A percentile compares a stretch with the other conserved stretches of the same genome.
These are phyloP conservation scores for Populus hybrid DNA, from an alignment of 441 rosid genomes.

Conservation along the genomic window DNA sequence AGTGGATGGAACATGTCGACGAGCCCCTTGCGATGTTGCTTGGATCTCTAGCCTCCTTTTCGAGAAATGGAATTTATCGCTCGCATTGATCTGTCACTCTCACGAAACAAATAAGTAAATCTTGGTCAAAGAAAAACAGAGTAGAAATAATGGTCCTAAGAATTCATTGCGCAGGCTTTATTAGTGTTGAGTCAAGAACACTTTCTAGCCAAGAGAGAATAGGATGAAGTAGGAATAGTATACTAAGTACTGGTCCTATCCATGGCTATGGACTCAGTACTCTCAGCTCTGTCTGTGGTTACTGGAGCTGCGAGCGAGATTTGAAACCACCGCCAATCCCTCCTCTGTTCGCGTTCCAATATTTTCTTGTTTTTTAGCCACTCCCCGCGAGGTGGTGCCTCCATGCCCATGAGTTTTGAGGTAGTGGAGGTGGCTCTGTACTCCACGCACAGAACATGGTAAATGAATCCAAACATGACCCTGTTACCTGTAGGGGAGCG, in stretches of 20 bases:
- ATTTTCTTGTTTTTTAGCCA: neutral
- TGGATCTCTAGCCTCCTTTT: conserved; percentile 13
- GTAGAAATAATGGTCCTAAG: conserved; percentile 1
- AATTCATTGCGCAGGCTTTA: neutral
- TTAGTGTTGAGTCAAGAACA: conserved; percentile 6
- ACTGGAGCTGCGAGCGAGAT: neutral
- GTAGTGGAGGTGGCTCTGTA: neutral
- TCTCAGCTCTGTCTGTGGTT: neutral
- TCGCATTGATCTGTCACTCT: conserved; percentile 32
- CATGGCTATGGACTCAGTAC: neutral
- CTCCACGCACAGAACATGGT: neutral
- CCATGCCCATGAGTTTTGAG: neutral
- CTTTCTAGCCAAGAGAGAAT: neutral
- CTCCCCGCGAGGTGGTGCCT: neutral
- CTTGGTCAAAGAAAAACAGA: conserved; percentile 6
- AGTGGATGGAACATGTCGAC: neutral
- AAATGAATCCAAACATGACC: neutral
- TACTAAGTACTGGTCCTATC: neutral
- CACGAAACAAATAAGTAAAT: conserved; percentile 2
- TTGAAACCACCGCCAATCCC: neutral
- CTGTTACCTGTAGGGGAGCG: neutral
- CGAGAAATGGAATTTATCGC: conserved; percentile 10
- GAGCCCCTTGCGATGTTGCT: neutral
- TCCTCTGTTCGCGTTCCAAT: neutral
- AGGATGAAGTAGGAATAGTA: neutral